Conservation (phyloP, 2,329 filamentous ascomycete species). For the Trichoderma koningiopsis region DNA sequence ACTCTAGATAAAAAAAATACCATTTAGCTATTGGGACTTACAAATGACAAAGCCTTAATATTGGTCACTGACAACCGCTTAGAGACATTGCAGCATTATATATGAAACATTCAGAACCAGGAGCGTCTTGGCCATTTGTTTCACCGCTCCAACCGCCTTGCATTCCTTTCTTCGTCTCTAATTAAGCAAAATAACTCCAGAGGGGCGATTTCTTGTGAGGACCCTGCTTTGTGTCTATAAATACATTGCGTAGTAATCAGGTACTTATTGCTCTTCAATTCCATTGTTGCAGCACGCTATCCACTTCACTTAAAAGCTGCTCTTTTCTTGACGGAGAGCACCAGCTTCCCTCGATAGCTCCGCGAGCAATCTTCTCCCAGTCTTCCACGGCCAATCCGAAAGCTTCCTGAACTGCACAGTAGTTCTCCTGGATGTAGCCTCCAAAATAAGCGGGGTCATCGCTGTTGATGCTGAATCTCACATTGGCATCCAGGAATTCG, state of each 20-base stretch:
- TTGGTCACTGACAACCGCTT: too few species aligned
- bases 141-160: background rate
- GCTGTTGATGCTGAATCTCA: slow-evolving; percentile 72
- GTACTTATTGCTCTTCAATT: background rate
- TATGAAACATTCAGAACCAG: background rate
- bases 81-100: too few species aligned
- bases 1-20: too few species aligned
- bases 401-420: slow-evolving; percentile 70
- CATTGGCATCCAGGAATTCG: slow-evolving; percentile 62
- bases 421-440: slow-evolving; percentile 74
- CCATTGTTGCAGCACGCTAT: slow-evolving; percentile 29
- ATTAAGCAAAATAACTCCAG: background rate
- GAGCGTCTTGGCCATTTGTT: background rate
- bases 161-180: background rate
- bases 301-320: slow-evolving; percentile 54
- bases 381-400: slow-evolving; percentile 65
- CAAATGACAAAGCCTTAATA: too few species aligned
- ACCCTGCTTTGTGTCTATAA: background rate
- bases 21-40: too few species aligned
- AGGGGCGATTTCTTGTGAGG: too few species aligned
- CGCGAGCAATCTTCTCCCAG: slow-evolving; percentile 65
- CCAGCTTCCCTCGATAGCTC: slow-evolving; percentile 70
- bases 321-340: slow-evolving; percentile 64
- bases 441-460: slow-evolving; percentile 78
- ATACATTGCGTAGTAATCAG: background rate